A percentile compares a stretch with the other conserved stretches of the same genome.
phyloP scores from a whole-genome alignment of 192 early-diverging fungal species.

The Coemansia aciculifera region DNA sequence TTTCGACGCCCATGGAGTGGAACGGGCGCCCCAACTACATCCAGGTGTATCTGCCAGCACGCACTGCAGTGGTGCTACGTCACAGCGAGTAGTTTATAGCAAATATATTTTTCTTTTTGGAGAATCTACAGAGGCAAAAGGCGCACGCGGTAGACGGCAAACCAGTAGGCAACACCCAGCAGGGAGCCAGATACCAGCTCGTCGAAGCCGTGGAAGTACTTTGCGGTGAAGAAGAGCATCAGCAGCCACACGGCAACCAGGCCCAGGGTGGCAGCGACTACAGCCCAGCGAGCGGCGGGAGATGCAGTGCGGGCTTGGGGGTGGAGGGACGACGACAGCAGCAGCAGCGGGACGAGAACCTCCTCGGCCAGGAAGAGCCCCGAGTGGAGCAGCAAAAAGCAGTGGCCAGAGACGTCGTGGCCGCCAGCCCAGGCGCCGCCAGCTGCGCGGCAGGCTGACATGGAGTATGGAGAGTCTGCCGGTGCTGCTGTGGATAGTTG shows the following conservation, averaged over 20 bases:
- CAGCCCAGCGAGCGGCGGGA: slow-evolving; percentile 24
- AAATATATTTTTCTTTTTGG: background rate
- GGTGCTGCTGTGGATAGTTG: background rate
- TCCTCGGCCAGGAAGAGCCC: slow-evolving; percentile 74
- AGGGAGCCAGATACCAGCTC: slow-evolving; percentile 72
- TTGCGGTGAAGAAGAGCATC: slow-evolving; percentile 75
- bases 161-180: slow-evolving; percentile 73
- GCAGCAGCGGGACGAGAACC: slow-evolving; percentile 43
- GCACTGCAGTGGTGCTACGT: slow-evolving; percentile 67
- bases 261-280: slow-evolving; percentile 40
- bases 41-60: slow-evolving; percentile 78
- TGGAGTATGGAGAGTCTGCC: slow-evolving; percentile 8
- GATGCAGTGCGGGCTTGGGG: slow-evolving; percentile 23
- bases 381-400: slow-evolving; percentile 77
- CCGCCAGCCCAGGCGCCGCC: slow-evolving; percentile 77
- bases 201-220: slow-evolving; percentile 72
- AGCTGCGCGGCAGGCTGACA: slow-evolving; percentile 44
- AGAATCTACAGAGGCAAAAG: slow-evolving; percentile 3
- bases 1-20: slow-evolving; percentile 73
- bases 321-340: slow-evolving; percentile 27
- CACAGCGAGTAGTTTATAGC: slow-evolving; percentile 10
- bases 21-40: slow-evolving; percentile 74
- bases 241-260: slow-evolving; percentile 68
- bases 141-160: slow-evolving; percentile 15
- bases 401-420: slow-evolving; percentile 88